Conservation (phyloP, 805 yeast species). For the Kodamaea kakaduensis region DNA sequence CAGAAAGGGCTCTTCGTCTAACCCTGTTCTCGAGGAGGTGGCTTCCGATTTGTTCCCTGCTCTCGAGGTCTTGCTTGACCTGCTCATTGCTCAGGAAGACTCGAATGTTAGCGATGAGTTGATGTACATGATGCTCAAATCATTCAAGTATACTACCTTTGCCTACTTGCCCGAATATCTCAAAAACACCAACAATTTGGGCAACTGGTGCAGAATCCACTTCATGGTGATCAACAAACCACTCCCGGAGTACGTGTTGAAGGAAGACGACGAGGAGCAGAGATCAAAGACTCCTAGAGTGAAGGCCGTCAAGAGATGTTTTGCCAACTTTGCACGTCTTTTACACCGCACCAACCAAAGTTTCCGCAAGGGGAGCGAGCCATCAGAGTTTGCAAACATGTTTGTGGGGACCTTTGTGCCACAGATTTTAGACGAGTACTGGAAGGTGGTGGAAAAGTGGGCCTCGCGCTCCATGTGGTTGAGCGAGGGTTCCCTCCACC, state of each 20-base stretch:
- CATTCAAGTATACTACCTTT: slow-evolving; percentile 38
- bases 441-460: slow-evolving; percentile 43
- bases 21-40: slow-evolving; percentile 39
- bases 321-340: slow-evolving; percentile 39
- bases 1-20: slow-evolving; percentile 21
- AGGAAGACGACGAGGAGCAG: slow-evolving; percentile 27
- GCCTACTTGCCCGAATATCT: slow-evolving; percentile 37
- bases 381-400: slow-evolving; percentile 25
- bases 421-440: slow-evolving; percentile 38
- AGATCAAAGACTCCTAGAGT: slow-evolving; percentile 39
- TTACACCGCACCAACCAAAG: slow-evolving; percentile 42
- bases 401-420: slow-evolving; percentile 40
- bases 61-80: slow-evolving; percentile 29
- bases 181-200: slow-evolving; percentile 31
- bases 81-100: slow-evolving; percentile 25
- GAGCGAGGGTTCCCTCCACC: slow-evolving; percentile 37
- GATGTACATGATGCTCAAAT: slow-evolving; percentile 38
- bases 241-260: slow-evolving; percentile 30
- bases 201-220: slow-evolving; percentile 40
- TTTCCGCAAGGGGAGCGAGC: no score
- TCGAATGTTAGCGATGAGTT: slow-evolving; percentile 26
- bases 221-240: slow-evolving; percentile 38
- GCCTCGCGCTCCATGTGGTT: slow-evolving; percentile 36
- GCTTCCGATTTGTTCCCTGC: slow-evolving; percentile 34
- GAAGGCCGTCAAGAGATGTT: slow-evolving; percentile 44